Conservation (phyloP, 2,329 filamentous ascomycete genomes). For the Verticillium tricorpus region DNA sequence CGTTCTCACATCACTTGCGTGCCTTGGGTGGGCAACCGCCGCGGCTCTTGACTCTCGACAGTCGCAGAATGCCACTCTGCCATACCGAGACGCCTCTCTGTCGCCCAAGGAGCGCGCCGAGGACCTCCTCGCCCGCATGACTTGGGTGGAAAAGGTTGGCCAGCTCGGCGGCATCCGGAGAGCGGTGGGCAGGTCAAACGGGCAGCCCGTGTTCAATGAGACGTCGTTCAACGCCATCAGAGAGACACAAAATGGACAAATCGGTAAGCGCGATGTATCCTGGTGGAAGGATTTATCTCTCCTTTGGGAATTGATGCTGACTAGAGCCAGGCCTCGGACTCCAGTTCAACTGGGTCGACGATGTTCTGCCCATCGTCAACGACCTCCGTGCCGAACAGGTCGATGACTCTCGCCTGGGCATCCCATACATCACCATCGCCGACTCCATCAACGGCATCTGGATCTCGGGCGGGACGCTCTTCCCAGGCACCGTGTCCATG, state of each 20-base stretch:
- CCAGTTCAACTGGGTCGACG: slow-evolving; percentile 22
- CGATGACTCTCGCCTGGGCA: slow-evolving; percentile 14
- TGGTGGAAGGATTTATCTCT: no score
- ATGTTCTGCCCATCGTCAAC: slow-evolving; percentile 21
- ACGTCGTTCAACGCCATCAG: slow-evolving; percentile 3
- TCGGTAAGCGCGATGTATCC: not conserved
- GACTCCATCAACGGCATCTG: slow-evolving; percentile 25
- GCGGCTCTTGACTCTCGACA: not conserved
- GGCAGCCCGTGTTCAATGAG: slow-evolving; percentile 1
- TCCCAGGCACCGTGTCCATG: slow-evolving; percentile 24
- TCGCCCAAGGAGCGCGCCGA: slow-evolving; percentile 6
- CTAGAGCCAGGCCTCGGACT: slow-evolving; percentile 17
- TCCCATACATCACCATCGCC: slow-evolving; percentile 20
- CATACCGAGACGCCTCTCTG: not conserved
- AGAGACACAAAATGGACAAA: slow-evolving; percentile 9
- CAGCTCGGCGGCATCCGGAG: slow-evolving; percentile 8
- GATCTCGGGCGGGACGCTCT: slow-evolving; percentile 23
- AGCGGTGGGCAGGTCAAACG: slow-evolving; percentile 4
- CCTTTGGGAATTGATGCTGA: not conserved
- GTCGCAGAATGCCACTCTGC: not conserved
- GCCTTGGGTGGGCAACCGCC: not conserved
- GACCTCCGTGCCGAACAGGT: slow-evolving; percentile 15
- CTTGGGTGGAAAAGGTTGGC: slow-evolving; percentile 10
- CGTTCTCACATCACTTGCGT: not conserved
- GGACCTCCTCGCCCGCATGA: slow-evolving; percentile 7